These are phyloP conservation scores for Lagenidium sp. DNA, from an alignment of 352 stramenopile species.

Conservation along the genomic window DNA sequence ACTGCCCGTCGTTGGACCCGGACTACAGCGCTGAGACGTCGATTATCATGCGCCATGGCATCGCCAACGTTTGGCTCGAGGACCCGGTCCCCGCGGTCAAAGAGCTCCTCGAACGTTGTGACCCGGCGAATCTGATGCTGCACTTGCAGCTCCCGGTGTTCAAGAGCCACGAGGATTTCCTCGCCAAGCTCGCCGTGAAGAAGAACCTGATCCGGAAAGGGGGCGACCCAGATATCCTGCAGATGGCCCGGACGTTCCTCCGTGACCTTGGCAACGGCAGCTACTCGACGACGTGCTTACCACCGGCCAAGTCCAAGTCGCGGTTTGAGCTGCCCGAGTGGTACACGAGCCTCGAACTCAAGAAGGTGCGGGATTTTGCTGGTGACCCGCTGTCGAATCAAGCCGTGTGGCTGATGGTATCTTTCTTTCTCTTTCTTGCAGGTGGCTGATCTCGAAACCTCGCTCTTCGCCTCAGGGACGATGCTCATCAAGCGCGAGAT, in stretches of 20 bases:
- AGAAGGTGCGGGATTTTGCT: constrained; percentile 25
- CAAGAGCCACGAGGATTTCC: constrained; percentile 89
- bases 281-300: constrained; percentile 48
- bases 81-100: constrained; percentile 92
- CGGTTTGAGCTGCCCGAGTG: constrained; percentile 66
- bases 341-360: constrained; percentile 44
- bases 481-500: constrained; percentile 46
- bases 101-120: constrained; percentile 86
- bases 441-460: constrained; percentile 36
- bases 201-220: constrained; percentile 94
- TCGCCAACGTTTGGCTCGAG: constrained; percentile 91
- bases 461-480: constrained; percentile 54
- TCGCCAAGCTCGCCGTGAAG: constrained; percentile 92
- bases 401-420: neutral
- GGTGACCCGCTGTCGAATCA: neutral
- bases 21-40: constrained; percentile 85
- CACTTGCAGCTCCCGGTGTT: constrained; percentile 94
- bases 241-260: constrained; percentile 88
- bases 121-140: constrained; percentile 93
- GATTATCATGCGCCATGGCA: constrained; percentile 91
- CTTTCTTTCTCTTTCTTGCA: constrained; percentile 12
- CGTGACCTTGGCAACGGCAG: constrained; percentile 53
- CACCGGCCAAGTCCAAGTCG: constrained; percentile 74
- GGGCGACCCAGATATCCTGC: constrained; percentile 93
- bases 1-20: constrained; percentile 96